A percentile compares a stretch with the other conserved stretches of the same genome.
phyloP scores from a whole-genome alignment of 805 yeast species.

The Candida corydali region DNA sequence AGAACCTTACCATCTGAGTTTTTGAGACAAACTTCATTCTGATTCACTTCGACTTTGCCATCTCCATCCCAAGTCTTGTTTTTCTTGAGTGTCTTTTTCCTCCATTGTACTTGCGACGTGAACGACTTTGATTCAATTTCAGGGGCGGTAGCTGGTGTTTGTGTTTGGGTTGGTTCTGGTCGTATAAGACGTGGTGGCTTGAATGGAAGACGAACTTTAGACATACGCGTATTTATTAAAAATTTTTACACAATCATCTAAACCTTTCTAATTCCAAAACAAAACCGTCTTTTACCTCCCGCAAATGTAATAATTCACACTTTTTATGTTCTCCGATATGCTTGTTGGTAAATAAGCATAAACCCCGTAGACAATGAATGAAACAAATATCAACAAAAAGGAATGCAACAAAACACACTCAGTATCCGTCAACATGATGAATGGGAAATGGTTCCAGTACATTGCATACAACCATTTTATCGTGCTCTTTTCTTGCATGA shows the following conservation, averaged over 20 bases:
- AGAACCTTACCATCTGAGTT: constrained; percentile 17
- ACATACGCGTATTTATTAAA: constrained; percentile 6
- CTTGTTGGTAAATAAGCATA: constrained; percentile 21
- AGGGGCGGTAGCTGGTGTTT: too few relatives aligned
- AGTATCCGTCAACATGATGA: constrained; percentile 44
- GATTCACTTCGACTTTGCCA: constrained; percentile 47
- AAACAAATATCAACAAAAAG: constrained; percentile 12
- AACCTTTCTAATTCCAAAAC: constrained; percentile 10
- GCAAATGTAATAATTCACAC: constrained; percentile 33
- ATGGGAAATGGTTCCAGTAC: constrained; percentile 45
- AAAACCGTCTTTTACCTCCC: constrained; percentile 17
- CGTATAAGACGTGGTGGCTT: constrained; percentile 42
- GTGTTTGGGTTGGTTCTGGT: neutral
- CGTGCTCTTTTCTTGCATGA: neutral
- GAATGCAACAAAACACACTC: constrained; percentile 20
- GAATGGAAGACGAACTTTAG: constrained; percentile 40
- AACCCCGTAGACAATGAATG: constrained; percentile 26
- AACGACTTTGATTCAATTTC: neutral
- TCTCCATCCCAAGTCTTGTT: constrained; percentile 96
- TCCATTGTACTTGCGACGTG: constrained; percentile 57
- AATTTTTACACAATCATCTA: neutral
- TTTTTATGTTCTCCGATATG: constrained; percentile 24
- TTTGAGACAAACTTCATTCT: constrained; percentile 22
- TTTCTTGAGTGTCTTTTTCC: constrained; percentile 72
- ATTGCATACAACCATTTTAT: constrained; percentile 12